A percentile compares a stretch with the other conserved stretches of the same genome.
Conservation (phyloP, 148 eudicot genomes). For the Fagopyrum esculentum region DNA sequence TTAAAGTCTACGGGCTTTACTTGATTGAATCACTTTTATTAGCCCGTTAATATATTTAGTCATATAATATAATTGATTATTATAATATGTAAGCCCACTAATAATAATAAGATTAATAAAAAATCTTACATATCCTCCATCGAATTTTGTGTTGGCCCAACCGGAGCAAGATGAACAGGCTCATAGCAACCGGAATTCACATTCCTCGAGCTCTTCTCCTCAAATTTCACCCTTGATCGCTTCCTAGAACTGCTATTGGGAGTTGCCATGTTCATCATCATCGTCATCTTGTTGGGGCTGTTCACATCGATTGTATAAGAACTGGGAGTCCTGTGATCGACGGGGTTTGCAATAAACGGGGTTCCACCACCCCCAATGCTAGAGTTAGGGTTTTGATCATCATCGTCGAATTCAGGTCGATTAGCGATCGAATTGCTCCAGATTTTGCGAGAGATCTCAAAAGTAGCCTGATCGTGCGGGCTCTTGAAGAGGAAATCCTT, state of each 20-base stretch:
- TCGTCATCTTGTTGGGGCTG: constrained; percentile 11
- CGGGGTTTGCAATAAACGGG: constrained; percentile 19
- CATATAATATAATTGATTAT: too few relatives aligned
- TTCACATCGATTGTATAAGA: constrained; percentile 8
- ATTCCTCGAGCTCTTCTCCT: constrained; percentile 29
- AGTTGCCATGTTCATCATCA: constrained; percentile 16
- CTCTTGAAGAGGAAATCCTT: constrained; percentile 76
- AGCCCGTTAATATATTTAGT: too few relatives aligned
- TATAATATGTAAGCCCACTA: too few relatives aligned
- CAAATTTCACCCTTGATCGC: constrained; percentile 53
- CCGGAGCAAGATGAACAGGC: constrained; percentile 21
- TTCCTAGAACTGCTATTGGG: constrained; percentile 33
- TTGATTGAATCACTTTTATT: too few relatives aligned
- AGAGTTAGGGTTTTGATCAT: constrained; percentile 44
- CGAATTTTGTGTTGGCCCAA: constrained; percentile 27
- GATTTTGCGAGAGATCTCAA: constrained; percentile 72
- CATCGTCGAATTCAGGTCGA: constrained; percentile 47
- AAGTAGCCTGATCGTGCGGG: constrained; percentile 82
- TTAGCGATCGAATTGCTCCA: constrained; percentile 37
- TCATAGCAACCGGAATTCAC: constrained; percentile 46
- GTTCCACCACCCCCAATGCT: constrained; percentile 1
- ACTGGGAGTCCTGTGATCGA: constrained; percentile 16
- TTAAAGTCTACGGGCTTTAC: too few relatives aligned
- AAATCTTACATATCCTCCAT: constrained; percentile 52
- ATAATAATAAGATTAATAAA: too few relatives aligned